Conservation (phyloP, 2,329 filamentous ascomycete genomes). For the Pseudocercospora fijiensis region DNA sequence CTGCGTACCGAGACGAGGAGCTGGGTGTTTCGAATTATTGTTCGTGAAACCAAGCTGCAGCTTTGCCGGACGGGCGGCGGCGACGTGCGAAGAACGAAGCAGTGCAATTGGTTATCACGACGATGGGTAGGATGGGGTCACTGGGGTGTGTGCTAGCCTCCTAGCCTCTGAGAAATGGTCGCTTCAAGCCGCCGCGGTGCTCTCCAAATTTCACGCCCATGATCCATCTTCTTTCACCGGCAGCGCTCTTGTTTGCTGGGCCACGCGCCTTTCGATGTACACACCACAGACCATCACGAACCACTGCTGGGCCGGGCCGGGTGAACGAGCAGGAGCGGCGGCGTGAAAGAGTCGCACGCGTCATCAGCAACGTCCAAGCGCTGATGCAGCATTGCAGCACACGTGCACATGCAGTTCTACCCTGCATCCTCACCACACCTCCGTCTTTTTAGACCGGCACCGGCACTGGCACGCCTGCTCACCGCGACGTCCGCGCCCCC, state of each 20-base stretch:
- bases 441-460: neutral
- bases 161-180: neutral
- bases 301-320: neutral
- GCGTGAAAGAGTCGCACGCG: neutral
- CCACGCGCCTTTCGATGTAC: neutral
- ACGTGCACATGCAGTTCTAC: no score
- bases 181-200: neutral
- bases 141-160: neutral
- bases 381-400: neutral
- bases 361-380: neutral
- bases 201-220: neutral
- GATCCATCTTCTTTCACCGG: neutral
- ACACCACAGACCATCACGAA: neutral
- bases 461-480: neutral
- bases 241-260: neutral
- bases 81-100: neutral
- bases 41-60: neutral
- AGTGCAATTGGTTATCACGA: neutral
- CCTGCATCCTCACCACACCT: neutral
- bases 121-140: neutral
- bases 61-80: neutral
- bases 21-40: neutral
- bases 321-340: neutral
- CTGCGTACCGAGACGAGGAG: neutral
- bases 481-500: neutral